Percentiles rank a stretch among this genome's conserved stretches.
phyloP scores from a whole-genome alignment of 768 basidiomycete genomes.

The Suillus tomentosus region DNA sequence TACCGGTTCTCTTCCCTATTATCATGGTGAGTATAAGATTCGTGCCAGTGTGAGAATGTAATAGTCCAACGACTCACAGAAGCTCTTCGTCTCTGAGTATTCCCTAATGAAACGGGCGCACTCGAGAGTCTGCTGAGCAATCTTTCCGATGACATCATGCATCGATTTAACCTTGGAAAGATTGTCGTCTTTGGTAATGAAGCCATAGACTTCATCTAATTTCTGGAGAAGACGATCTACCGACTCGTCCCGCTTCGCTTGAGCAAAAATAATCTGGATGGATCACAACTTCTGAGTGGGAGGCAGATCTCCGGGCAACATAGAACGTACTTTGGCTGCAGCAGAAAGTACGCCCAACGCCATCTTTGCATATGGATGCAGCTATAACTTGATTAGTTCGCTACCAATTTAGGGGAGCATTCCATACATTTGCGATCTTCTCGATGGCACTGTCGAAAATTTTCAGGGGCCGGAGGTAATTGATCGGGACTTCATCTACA shows the following conservation, averaged over 20 bases:
- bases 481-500: background rate
- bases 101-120: constrained; percentile 32
- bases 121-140: constrained; percentile 27
- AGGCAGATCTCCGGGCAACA: background rate
- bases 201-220: background rate
- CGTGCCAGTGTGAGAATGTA: no score
- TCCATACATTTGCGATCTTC: background rate
- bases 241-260: constrained; percentile 7
- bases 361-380: constrained; percentile 13
- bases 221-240: background rate
- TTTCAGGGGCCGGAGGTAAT: constrained; percentile 10
- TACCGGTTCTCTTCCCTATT: constrained; percentile 1
- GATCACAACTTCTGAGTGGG: no score
- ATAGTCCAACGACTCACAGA: constrained; percentile 15
- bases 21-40: background rate
- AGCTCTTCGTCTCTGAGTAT: constrained; percentile 26
- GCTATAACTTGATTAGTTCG: background rate
- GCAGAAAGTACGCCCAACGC: constrained; percentile 9
- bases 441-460: constrained; percentile 1
- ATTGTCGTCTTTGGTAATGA: background rate
- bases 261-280: constrained; percentile 4
- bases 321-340: constrained; percentile 2
- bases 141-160: background rate
- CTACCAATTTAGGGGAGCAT: background rate
- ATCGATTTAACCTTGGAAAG: background rate